These are phyloP conservation scores for Pyricularia sp. DNA, from an alignment of 2,329 filamentous ascomycete genomes.

Conservation along the genomic window DNA sequence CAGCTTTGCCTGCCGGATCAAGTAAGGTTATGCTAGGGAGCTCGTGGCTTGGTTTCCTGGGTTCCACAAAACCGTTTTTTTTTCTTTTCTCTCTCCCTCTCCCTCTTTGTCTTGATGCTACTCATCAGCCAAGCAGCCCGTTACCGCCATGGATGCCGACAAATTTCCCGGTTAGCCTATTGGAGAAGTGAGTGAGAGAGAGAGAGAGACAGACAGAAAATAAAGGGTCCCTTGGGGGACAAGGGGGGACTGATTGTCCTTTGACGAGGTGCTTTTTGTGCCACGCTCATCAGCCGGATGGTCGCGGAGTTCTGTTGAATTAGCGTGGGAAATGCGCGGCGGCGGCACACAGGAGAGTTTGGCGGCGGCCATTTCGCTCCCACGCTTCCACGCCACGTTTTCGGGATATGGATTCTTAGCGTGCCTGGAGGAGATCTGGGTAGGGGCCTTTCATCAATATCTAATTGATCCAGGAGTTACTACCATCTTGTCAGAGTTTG, in stretches of 20 bases:
- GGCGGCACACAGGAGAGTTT: not conserved
- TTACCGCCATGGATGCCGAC: not conserved
- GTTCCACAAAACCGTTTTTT: not conserved
- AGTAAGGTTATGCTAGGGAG: not conserved
- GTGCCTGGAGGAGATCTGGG: not conserved
- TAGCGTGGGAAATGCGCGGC: not conserved
- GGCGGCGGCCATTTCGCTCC: not conserved
- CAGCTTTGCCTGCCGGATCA: not conserved
- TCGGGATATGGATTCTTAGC: not conserved
- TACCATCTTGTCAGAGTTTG: not conserved
- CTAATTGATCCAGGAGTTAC: not conserved
- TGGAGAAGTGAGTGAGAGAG: not conserved
- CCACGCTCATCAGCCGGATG: not conserved
- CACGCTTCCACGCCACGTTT: not conserved
- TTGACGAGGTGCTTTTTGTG: not conserved
- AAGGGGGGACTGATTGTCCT: not conserved
- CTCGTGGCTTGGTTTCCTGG: not conserved
- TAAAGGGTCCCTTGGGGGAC: not conserved
- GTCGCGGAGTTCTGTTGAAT: not conserved
- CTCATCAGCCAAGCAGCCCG: not conserved
- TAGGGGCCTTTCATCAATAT: not conserved
- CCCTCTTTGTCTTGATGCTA: not conserved
- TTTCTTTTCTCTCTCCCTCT: not conserved
- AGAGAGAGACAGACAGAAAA: not conserved
- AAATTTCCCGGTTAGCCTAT: not conserved